Evolutionary conservation across 140 eudicot genomes (phyloP).

Genomic region (Senecio squalidus): DNA sequence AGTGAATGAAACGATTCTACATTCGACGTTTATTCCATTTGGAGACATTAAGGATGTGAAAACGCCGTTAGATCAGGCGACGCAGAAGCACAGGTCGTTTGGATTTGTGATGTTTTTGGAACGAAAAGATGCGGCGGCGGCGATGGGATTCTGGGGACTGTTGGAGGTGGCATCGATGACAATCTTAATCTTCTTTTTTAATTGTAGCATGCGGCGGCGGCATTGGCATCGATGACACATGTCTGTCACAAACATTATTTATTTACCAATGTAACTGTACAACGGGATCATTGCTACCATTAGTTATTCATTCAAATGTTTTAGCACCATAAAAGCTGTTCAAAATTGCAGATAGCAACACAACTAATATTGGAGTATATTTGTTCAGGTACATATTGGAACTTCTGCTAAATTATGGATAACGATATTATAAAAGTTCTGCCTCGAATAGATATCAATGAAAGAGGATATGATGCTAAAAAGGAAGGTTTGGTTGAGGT

Average conservation of each 20-base stretch:
- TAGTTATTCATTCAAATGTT: background rate
- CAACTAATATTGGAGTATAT: conserved; percentile 9
- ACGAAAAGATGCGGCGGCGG: too few species aligned
- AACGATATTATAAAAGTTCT: conserved; percentile 4
- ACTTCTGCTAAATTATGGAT: conserved; percentile 26
- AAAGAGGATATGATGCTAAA: background rate
- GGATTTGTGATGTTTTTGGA: too few species aligned
- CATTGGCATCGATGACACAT: too few species aligned
- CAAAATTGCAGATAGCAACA: background rate
- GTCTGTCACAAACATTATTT: conserved; percentile 4
- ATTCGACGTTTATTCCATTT: too few species aligned
- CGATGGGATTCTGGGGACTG: too few species aligned
- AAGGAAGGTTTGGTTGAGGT: conserved; percentile 25
- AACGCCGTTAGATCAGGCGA: too few species aligned
- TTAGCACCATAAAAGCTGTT: conserved; percentile 5
- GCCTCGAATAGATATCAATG: background rate
- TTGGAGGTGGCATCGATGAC: too few species aligned
- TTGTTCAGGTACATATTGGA: conserved; percentile 15
- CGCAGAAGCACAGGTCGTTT: too few species aligned
- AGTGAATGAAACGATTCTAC: too few species aligned
- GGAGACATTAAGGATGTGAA: too few species aligned
- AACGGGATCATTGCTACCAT: conserved; percentile 8
- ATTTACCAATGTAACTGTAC: background rate
- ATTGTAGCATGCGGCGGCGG: too few species aligned
- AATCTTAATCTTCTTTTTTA: too few species aligned